These are phyloP conservation scores for Dictyostelium citrinum DNA, from an alignment of 78 protist genomes.

Conservation along the genomic window DNA sequence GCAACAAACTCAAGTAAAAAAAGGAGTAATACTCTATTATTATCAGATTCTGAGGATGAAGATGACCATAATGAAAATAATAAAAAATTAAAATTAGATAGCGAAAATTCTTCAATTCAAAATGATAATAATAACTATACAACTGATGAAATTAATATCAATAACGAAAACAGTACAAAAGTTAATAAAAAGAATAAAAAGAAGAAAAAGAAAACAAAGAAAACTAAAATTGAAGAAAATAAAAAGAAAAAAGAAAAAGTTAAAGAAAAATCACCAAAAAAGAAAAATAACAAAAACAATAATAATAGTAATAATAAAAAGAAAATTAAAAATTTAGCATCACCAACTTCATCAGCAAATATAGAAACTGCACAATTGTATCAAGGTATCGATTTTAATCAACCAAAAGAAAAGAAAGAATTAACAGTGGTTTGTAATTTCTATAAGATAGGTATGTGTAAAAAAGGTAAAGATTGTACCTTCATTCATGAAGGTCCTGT, in stretches of 20 bases:
- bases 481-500: constrained; percentile 67
- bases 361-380: background rate
- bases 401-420: background rate
- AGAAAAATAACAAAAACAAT: background rate
- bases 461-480: constrained; percentile 65
- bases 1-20: background rate
- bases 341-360: background rate
- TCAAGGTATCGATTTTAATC: constrained; percentile 47
- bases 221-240: background rate
- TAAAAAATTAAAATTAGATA: background rate
- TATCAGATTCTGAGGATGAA: background rate
- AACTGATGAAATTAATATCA: background rate
- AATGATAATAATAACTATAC: background rate
- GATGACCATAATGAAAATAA: background rate
- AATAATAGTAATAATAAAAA: background rate
- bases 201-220: constrained; percentile 12
- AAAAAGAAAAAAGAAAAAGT: background rate
- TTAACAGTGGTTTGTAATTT: constrained; percentile 2
- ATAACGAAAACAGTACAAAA: background rate
- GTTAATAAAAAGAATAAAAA: background rate
- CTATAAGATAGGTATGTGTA: constrained; percentile 56
- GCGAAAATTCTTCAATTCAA: background rate
- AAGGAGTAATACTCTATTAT: background rate
- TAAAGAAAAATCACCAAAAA: background rate
- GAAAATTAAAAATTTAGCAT: background rate